A percentile compares a stretch with the other conserved stretches of the same genome.
Conservation (phyloP, 108 stramenopile species). For the Poteriospumella lacustris region DNA sequence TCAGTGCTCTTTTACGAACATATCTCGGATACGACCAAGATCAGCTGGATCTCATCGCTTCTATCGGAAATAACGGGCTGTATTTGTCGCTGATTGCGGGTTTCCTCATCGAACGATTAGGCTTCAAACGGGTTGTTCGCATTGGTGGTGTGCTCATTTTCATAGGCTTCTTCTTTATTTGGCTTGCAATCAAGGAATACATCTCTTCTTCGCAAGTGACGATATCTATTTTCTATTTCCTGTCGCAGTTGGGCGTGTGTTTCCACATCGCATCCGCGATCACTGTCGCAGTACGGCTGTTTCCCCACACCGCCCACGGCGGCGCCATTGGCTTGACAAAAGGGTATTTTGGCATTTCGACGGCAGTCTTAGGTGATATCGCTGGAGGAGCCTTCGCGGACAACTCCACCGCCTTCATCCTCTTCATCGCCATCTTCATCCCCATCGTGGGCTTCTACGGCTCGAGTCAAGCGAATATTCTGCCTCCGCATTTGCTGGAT, state of each 20-base stretch:
- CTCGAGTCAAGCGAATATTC: not conserved
- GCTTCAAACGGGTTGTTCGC: not conserved
- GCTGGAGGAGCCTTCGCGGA: not conserved
- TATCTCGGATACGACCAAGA: not conserved
- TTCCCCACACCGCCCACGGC: not conserved
- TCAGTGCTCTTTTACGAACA: not conserved
- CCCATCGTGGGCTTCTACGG: not conserved
- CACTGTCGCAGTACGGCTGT: not conserved
- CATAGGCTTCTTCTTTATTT: not conserved
- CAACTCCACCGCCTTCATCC: not conserved
- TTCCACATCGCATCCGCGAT: not conserved
- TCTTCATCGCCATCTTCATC: not conserved
- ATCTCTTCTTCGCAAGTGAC: not conserved
- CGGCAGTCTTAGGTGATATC: not conserved
- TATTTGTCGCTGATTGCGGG: not conserved
- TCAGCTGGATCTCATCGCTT: not conserved
- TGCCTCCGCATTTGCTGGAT: not conserved
- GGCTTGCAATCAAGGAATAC: not conserved
- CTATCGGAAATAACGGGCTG: not conserved
- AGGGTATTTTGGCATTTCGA: constrained; percentile 10
- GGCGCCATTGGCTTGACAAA: not conserved
- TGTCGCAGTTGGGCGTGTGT: constrained; percentile 8
- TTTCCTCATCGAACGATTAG: not conserved
- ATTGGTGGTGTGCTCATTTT: not conserved
- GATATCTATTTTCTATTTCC: not conserved